A percentile compares a stretch with the other conserved stretches of the same genome.
phyloP scores from a whole-genome alignment of 2,329 filamentous ascomycete genomes.

The Chaetomiaceae sp. region DNA sequence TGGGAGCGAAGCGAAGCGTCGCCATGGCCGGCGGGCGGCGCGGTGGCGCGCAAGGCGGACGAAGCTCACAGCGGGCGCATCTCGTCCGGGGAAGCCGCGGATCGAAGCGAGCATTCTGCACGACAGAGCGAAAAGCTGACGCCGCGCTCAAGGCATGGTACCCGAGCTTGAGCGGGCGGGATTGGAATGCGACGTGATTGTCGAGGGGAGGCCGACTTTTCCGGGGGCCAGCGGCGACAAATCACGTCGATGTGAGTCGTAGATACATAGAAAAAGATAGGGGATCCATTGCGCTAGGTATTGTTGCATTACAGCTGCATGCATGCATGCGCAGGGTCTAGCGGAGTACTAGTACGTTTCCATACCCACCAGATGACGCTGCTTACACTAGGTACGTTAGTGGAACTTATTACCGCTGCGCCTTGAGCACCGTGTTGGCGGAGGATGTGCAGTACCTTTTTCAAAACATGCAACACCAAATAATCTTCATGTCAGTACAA shows the following conservation, averaged over 20 bases:
- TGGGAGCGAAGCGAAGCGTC: slow-evolving; percentile 6
- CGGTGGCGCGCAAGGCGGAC: slow-evolving; percentile 46
- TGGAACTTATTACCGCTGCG: too few species aligned
- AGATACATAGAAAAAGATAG: neutral
- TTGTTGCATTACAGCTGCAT: too few species aligned
- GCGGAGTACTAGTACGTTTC: too few species aligned
- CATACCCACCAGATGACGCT: slow-evolving; percentile 7
- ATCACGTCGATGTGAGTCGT: neutral
- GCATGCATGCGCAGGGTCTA: too few species aligned
- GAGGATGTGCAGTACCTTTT: too few species aligned
- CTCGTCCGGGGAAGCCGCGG: slow-evolving; percentile 27
- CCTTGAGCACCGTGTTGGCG: too few species aligned
- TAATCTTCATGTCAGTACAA: too few species aligned
- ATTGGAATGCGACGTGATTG: neutral
- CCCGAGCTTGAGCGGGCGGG: neutral
- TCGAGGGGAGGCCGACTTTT: too few species aligned
- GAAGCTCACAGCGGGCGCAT: slow-evolving; percentile 33
- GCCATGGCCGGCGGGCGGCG: slow-evolving; percentile 34
- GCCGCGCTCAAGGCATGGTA: slow-evolving; percentile 16
- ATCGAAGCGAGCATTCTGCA: slow-evolving; percentile 37
- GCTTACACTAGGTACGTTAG: too few species aligned
- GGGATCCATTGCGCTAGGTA: too few species aligned
- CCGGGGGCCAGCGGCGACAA: neutral
- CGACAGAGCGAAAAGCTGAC: neutral
- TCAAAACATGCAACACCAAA: too few species aligned